Evolutionary conservation across 768 basidiomycete species (phyloP), one percentile per base, ranked within the genome.

Genomic region (Russula lepida): DNA sequence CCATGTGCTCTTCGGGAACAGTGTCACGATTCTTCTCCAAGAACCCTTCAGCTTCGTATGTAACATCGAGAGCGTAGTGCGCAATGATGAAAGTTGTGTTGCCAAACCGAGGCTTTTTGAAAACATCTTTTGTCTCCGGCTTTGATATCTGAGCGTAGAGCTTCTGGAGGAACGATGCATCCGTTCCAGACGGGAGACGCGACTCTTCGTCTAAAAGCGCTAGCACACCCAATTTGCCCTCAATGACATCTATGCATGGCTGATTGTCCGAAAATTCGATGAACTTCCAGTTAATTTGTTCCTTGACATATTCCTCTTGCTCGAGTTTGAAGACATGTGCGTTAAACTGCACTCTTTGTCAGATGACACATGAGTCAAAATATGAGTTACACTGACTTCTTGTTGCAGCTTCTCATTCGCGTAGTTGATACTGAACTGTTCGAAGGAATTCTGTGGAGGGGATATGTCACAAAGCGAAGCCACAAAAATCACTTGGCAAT

Each of bases 341-440:
- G 69, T 98, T 98, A 78, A 99, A 99, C 91, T 97, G 66, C 7
- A 59, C 12, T 19, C 6, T 19, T 32, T 4, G 64, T 58, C 43
- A 64, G 52, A 21, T 17, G 56, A 53, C 5, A 50, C 1, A 2
- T 8, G 28, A 1, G 23, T n/a, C n/a, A 39, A 11, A 46, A 39
- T 4, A 57, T 8, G 30, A 47, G 21, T 33, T 37, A 3, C n/a
- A 62, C 78, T 51, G 66, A 91, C 93, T 85, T 98, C 95, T 74
- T 98, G 97, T 68, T 99, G 97, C 49, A 98, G 74, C 74, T 95
- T 94, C 73, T 95, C 97, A 69, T 99, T 99, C 25, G 97, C 97
- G 71, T 98, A 99, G 71, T 99, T 99, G 78, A 99, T 99, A 73
- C 95, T 98, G 75, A 99, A 99, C 76, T 99, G 97, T 74, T 99